Evolutionary conservation across 2,329 filamentous ascomycete genomes (phyloP), one percentile per base, ranked within the genome.

Genomic region (Endocalyx cinctus): DNA sequence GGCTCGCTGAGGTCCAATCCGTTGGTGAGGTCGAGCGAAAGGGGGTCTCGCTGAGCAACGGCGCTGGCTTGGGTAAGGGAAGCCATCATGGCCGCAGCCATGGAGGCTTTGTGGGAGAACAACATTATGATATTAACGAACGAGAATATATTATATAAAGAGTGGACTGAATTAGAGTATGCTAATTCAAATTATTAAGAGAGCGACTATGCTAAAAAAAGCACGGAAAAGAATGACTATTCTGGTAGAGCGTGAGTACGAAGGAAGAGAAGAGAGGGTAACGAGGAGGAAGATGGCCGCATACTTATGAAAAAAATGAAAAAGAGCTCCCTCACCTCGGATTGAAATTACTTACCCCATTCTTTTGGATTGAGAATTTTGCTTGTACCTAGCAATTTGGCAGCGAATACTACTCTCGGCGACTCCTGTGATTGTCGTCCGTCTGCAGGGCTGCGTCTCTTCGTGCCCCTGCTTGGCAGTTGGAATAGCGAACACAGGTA

Each of bases 11-110:
- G 42, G 34, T 47, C 43, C 31, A 36, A 22, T 12, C 30, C 25
- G 4, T 40, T 39, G 25, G 35, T 18, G 13, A 48, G 19, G 34
- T 33, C 35, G 14, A 35, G 34, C 12, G 41, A 42, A 29, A 35
- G 29, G 28, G 39, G 36, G 26, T 38, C 29, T 28, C 37, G 33
- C 6, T 39, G 26, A 14, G 30, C 26, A 18, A 41, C 36, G 17
- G 47, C 45, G 13, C 39, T 44, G 22, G 55, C 55, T 18, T 36
- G 44, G 35, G 43, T 52, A 30, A 52, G 29, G 17, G 50, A 48
- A 27, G 54, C 52, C 34, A 48, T 53, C 48, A 52, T 45, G 41
- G 54, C 52, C 43, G 48, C 41, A 39, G 51, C 51, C 48, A 41
- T 18, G 13, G 30, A 8, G 20, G 20, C 8, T 23, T 8, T 23